Base-by-base conservation (phyloP, 768 basidiomycete species). In the Amanita exitialis region DNA sequence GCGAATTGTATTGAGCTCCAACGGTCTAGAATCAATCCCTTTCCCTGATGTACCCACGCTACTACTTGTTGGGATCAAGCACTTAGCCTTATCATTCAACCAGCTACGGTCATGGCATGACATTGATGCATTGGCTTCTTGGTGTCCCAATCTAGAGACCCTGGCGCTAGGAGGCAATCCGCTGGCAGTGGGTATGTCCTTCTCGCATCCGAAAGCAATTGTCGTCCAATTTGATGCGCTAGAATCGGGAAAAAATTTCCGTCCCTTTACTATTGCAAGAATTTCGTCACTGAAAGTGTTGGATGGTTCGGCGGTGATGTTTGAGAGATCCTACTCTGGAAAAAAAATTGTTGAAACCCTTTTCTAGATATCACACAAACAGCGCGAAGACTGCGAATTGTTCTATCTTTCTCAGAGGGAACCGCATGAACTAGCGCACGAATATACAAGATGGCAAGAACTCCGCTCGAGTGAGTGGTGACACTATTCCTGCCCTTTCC, bases 301-400 rank as follows among this genome's bases (percentile, higher is more conserved):
- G 34, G 86, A 93, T 63, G 83, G 81, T 39, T 74, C 47, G n/a
- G 20, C 80, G 44, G 56, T 59, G 57, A 86, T 86, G 10, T 63
- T 58, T 82, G 69, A 48, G 52, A 52, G 27, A 35, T 46, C 35
- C 42, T 4, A 37, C 36, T 45, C 53, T 46, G 23, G 23, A 16
- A 28, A 39, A 27, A 8, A 42, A 43, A 34, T 23, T 41, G 35
- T 9, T 34, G 12, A 43, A 30, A 35, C 44, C 45, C 54, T 44
- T 45, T 37, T 49, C 54, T 56, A 92, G 88, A 78, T 93, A 41
- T 77, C 83, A 7, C 56, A 62, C 7, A 80, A 75, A 56, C 88
- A 92, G 62, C 75, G 91, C 36, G 69, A 66, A n/a, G 91, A 94
- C 59, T 79, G 81, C 44, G 91, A 95, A 64, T 62, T 90, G 21